A percentile compares a stretch with the other conserved stretches of the same genome.
Evolutionary conservation across 257 asterid genomes (phyloP).

Genomic region (Solanum bulbocastanum): DNA sequence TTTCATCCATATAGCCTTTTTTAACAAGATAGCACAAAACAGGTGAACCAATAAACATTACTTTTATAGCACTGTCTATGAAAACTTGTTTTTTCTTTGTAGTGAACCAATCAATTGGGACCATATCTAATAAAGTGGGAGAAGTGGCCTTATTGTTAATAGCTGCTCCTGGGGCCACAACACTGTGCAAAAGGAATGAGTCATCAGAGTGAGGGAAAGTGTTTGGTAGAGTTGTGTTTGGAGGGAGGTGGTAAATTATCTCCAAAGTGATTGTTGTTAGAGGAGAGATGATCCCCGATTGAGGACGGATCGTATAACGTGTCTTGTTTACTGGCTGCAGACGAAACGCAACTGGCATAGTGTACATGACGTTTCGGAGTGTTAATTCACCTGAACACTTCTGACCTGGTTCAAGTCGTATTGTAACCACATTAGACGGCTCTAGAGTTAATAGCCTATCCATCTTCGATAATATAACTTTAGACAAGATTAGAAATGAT

Average conservation of each 20-base stretch:
- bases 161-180: conserved; percentile 66
- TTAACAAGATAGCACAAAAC: conserved; percentile 32
- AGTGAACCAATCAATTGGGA: conserved; percentile 72
- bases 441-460: conserved; percentile 65
- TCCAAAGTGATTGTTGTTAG: conserved; percentile 37
- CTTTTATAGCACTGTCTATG: conserved; percentile 54
- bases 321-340: conserved; percentile 40
- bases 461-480: conserved; percentile 16
- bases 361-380: conserved; percentile 67
- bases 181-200: conserved; percentile 50
- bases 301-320: conserved; percentile 46
- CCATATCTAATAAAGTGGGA: conserved; percentile 20
- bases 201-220: conserved; percentile 52
- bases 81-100: conserved; percentile 76
- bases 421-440: conserved; percentile 51
- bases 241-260: conserved; percentile 37
- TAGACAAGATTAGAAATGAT: not conserved
- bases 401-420: conserved; percentile 49
- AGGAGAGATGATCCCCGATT: conserved; percentile 64
- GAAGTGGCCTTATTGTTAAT: conserved; percentile 23
- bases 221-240: conserved; percentile 31
- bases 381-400: conserved; percentile 42
- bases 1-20: conserved; percentile 56
- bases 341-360: conserved; percentile 81
- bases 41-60: conserved; percentile 59